Evolutionary conservation across 805 yeast genomes (phyloP).

Genomic region (Kazachstania psychrophila): DNA sequence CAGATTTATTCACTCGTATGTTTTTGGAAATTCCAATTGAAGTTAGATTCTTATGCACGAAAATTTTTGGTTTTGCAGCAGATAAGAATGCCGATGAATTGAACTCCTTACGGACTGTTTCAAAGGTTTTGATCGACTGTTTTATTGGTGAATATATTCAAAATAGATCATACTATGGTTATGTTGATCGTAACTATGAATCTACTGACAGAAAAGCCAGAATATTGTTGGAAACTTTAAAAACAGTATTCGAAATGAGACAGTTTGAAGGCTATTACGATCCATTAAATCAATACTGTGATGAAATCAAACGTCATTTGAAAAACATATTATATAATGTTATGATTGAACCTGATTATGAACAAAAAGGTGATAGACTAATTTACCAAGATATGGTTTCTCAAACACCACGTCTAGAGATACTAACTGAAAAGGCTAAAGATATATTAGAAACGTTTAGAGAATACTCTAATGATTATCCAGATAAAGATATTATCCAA

Average conservation of each 20-base stretch:
- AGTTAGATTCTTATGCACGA: constrained; percentile 45
- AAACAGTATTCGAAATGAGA: constrained; percentile 22
- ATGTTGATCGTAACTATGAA: constrained; percentile 1
- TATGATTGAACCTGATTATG: constrained; percentile 25
- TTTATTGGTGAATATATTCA: constrained; percentile 20
- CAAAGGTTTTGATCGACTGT: constrained; percentile 23
- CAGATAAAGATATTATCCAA: constrained; percentile 48
- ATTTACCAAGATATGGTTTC: constrained; percentile 28
- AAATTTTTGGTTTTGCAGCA: constrained; percentile 34
- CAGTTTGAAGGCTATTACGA: constrained; percentile 24
- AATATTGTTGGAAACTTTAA: constrained; percentile 14
- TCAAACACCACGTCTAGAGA: constrained; percentile 16
- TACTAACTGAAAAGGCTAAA: constrained; percentile 27
- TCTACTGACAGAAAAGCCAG: constrained; percentile 13
- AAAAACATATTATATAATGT: constrained; percentile 18
- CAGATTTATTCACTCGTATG: constrained; percentile 37
- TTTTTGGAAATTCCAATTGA: constrained; percentile 45
- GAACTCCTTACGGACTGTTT: constrained; percentile 57
- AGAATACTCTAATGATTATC: constrained; percentile 35
- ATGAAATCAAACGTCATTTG: constrained; percentile 23
- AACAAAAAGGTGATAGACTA: constrained; percentile 21
- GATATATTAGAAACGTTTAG: constrained; percentile 38
- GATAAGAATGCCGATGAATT: constrained; percentile 47
- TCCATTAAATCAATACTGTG: constrained; percentile 28
- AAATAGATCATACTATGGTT: constrained; percentile 21